Percentiles rank a stretch among this genome's conserved stretches.
phyloP scores from a whole-genome alignment of 805 yeast species.

The Candida vaughaniae region DNA sequence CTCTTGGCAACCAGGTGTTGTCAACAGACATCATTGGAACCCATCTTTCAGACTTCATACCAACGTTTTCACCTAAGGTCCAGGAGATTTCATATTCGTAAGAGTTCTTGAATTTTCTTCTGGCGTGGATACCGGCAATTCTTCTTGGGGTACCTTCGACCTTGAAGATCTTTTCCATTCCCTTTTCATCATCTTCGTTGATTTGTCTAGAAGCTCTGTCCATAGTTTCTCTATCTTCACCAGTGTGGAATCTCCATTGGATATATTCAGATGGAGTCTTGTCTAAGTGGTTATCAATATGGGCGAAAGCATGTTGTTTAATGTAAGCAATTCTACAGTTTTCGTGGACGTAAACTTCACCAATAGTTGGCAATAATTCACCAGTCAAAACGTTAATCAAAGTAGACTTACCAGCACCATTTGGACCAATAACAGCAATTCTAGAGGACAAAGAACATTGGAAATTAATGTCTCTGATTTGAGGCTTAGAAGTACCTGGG shows the following conservation, averaged over 20 bases:
- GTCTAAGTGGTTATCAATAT: constrained; percentile 97
- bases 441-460: constrained; percentile 99
- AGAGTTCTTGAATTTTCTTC: constrained; percentile 99
- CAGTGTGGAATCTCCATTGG: constrained; percentile 99
- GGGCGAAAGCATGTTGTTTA: constrained; percentile 99
- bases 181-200: constrained; percentile 93
- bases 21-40: constrained; percentile 99
- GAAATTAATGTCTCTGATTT: constrained; percentile 87
- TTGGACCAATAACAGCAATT: constrained; percentile 99
- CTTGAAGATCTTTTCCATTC: constrained; percentile 99
- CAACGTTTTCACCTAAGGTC: constrained; percentile 96
- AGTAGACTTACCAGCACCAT: constrained; percentile 99
- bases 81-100: constrained; percentile 99
- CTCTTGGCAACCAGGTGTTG: constrained; percentile 99
- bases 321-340: constrained; percentile 99
- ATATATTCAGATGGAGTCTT: constrained; percentile 99
- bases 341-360: constrained; percentile 99
- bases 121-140: constrained; percentile 87
- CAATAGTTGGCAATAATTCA: constrained; percentile 96
- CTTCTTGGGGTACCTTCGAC: constrained; percentile 99
- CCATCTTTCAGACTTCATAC: constrained; percentile 99
- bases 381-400: constrained; percentile 98
- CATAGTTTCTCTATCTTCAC: constrained; percentile 99
- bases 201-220: constrained; percentile 99
- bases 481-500: constrained; percentile 98